Evolutionary conservation across 805 yeast genomes (phyloP).

Genomic region (Suhomyces emberorum): DNA sequence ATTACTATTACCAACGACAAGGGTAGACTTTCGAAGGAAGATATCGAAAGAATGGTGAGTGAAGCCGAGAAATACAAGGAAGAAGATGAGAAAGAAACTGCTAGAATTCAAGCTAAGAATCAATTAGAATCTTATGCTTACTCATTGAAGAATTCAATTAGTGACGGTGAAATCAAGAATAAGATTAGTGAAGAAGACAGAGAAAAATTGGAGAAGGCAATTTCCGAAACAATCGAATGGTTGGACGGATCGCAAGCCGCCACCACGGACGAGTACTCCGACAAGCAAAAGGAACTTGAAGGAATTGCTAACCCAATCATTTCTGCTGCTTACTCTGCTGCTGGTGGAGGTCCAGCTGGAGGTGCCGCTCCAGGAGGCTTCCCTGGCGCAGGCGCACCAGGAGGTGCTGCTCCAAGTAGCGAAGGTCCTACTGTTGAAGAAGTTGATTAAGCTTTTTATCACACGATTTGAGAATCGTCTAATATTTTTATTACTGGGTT

Average conservation of each 20-base stretch:
- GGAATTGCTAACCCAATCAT: conserved; percentile 39
- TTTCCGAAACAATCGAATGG: conserved; percentile 41
- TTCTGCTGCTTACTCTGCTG: conserved; percentile 29
- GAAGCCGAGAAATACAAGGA: conserved; percentile 95
- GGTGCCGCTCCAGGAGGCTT: conserved; percentile 31
- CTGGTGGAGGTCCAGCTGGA: conserved; percentile 26
- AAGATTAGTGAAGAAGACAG: conserved; percentile 40
- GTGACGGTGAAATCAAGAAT: conserved; percentile 43
- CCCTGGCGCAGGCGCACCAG: conserved; percentile 52
- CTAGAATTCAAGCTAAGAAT: conserved; percentile 86
- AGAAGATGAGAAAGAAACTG: conserved; percentile 80
- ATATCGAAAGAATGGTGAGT: conserved; percentile 95
- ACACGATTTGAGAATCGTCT: background rate
- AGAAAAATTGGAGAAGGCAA: conserved; percentile 52
- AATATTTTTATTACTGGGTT: conserved; percentile 1
- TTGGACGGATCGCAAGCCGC: conserved; percentile 39
- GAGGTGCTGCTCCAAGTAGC: conserved; percentile 16
- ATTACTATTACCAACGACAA: conserved; percentile 91
- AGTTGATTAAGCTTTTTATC: conserved; percentile 32
- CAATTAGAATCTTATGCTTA: conserved; percentile 85
- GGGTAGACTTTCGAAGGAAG: conserved; percentile 91
- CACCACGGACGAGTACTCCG: conserved; percentile 39
- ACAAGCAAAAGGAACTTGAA: conserved; percentile 41
- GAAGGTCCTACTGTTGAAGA: conserved; percentile 44
- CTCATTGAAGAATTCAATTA: conserved; percentile 68